Evolutionary conservation across 2,329 filamentous ascomycete genomes (phyloP).

Genomic region (Calonectria pseudoreteaudii): DNA sequence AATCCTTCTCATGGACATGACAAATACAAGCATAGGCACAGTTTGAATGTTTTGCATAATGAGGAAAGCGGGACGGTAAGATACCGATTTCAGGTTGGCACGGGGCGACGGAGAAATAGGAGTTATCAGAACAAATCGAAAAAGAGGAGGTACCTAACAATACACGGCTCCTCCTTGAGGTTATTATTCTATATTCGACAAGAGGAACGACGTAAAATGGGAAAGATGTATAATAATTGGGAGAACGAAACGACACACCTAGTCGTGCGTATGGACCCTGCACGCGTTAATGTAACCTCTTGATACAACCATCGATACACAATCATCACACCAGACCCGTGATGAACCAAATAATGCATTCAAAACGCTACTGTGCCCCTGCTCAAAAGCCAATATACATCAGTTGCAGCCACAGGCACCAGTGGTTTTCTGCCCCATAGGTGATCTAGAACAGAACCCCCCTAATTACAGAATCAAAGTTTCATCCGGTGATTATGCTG

Average conservation of each 20-base stretch:
- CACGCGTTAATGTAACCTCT: conserved; percentile 20
- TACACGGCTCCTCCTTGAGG: conserved; percentile 28
- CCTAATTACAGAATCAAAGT: background rate
- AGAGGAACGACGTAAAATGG: conserved; percentile 12
- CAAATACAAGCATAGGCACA: background rate
- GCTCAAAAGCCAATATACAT: background rate
- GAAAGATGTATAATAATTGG: conserved; percentile 35
- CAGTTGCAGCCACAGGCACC: background rate
- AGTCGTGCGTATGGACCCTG: background rate
- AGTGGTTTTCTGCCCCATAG: background rate
- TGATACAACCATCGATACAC: background rate
- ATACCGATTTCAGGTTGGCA: background rate
- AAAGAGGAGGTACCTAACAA: conserved; percentile 30
- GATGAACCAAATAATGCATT: background rate
- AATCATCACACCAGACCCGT: background rate
- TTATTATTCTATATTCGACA: conserved; percentile 19
- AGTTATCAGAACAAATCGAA: conserved; percentile 13
- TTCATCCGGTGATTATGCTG: background rate
- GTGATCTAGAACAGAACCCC: background rate
- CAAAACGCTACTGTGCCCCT: background rate
- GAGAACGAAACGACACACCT: background rate
- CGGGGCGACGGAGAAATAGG: background rate
- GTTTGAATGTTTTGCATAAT: conserved; percentile 29
- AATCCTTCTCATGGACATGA: background rate
- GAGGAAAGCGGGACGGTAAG: background rate